Evolutionary conservation across 352 stramenopile genomes (phyloP), one percentile per base, ranked within the genome.

Genomic region (Detonula confervacea): DNA sequence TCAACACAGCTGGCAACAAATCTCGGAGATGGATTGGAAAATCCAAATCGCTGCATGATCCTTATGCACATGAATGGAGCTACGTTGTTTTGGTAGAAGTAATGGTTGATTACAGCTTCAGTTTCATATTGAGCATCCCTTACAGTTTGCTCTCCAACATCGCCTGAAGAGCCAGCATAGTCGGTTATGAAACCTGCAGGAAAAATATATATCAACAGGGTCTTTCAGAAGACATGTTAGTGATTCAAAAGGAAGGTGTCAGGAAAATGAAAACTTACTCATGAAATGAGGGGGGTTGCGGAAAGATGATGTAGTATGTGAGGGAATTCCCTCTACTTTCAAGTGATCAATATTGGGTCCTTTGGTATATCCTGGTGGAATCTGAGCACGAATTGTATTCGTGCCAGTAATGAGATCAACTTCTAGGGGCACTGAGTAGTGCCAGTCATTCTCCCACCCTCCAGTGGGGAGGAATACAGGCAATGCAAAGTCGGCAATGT

Each of bases 71-170:
- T 12, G 47, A 92, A 91, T 16, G 88, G 84, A 14, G 84, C 79
- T n/a, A 81, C 69, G 59, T 91, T 93, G n/a, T 77, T 59, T 47
- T 93, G 82, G 51, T 87, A 81, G 60, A 91, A 87, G 52, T 89
- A 83, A 59, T 91, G 82, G 54, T 92, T 84, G 14, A 93, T 63
- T 1, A 90, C 66, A 24, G 86, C 87, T 27, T 91, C 84, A 18
- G 83, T 90, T 75, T 93, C 86, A 51, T 87, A 81, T 35, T 77
- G 56, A 20, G 87, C 81, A 65, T 92, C 86, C 1, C 81, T 66
- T 20, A 73, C 14, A 55, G 39, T 83, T 57, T 67, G 51, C 30
- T 79, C 73, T 14, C 62, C 68, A 51, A 79, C 37, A 39, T 57
- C 49, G 60, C 63, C 62, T 24, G 60, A 62, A 47, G 14, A 44